Evolutionary conservation across 257 asterid species (phyloP).

Genomic region (Avicennia marina): DNA sequence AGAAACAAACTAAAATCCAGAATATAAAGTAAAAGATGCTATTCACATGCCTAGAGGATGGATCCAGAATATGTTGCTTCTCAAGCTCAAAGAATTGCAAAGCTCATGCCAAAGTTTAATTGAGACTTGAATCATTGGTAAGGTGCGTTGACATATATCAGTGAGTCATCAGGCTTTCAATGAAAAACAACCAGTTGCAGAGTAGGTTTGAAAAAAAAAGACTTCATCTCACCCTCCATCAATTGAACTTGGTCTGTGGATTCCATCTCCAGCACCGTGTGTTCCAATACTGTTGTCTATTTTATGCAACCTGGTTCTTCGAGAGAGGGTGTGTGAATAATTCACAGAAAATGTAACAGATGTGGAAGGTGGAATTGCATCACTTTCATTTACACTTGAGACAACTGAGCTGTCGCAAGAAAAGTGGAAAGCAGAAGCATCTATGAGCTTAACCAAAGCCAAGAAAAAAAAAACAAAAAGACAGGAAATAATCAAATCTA

Average conservation of each 20-base stretch:
- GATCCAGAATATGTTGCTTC: constrained; percentile 17
- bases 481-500: neutral
- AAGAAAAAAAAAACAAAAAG: neutral
- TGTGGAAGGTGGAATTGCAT: constrained; percentile 60
- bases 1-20: constrained; percentile 10
- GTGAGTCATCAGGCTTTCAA: neutral
- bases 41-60: constrained; percentile 8
- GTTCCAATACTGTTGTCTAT: constrained; percentile 60
- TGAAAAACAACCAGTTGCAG: neutral
- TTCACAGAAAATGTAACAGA: constrained; percentile 52
- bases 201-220: neutral
- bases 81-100: constrained; percentile 8
- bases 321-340: constrained; percentile 71
- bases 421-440: constrained; percentile 22
- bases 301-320: constrained; percentile 86
- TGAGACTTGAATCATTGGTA: constrained; percentile 1
- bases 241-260: constrained; percentile 54
- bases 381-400: constrained; percentile 59
- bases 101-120: constrained; percentile 17
- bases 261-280: constrained; percentile 59
- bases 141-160: no score
- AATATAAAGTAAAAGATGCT: constrained; percentile 3
- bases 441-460: constrained; percentile 14
- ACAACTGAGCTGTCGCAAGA: constrained; percentile 70
- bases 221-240: constrained; percentile 69